Evolutionary conservation across 768 basidiomycete species (phyloP), one percentile per base, ranked within the genome.

Genomic region (Boletus rubescentipes): DNA sequence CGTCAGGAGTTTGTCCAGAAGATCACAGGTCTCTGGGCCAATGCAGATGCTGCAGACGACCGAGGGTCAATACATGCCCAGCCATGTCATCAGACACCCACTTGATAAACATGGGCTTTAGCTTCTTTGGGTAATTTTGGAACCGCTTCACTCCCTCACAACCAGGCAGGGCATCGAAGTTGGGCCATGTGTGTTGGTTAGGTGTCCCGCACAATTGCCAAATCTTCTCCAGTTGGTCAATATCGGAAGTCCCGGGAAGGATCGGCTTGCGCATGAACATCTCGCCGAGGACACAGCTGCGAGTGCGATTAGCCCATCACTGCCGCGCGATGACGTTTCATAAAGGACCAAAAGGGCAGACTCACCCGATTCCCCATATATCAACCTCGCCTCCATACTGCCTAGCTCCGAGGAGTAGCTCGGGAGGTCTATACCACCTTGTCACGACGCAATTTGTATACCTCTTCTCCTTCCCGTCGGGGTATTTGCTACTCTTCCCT

Each of bases 401-500:
- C 42, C 86, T 79, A 15, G 91, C 89, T 37, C 95, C 94, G 14
- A 99, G 77, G 12, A 99, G 77, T 2, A 99, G 76, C 77, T 97
- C 93, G 0, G 94, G 94, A 15, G 94, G 92, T 18, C 94, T 83
- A 64, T 97, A 97, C 94, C 93, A 97, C 40, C 93, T 76, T 10
- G 93, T 96, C 26, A 96, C 93, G 29, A 97, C 93, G 61, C 91
- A 95, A 65, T 96, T 95, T 1, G 97, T 99, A 67, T 97, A 98
- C 69, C 86, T 86, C 54, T 85, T 79, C 45, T 84, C 83, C 52
- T 75, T 77, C 26, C 75, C 75, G 29, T 75, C 73, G 20, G 75
- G 72, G 48, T 75, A 71, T 26, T 75, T 72, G 2, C 56, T 45
- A 45, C 62, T 36, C 43, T 55, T 67, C 40, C 53, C 46, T 39